These are phyloP conservation scores for Verticillium dahliae DNA, from an alignment of 2,329 filamentous ascomycete species.

Conservation along the genomic window DNA sequence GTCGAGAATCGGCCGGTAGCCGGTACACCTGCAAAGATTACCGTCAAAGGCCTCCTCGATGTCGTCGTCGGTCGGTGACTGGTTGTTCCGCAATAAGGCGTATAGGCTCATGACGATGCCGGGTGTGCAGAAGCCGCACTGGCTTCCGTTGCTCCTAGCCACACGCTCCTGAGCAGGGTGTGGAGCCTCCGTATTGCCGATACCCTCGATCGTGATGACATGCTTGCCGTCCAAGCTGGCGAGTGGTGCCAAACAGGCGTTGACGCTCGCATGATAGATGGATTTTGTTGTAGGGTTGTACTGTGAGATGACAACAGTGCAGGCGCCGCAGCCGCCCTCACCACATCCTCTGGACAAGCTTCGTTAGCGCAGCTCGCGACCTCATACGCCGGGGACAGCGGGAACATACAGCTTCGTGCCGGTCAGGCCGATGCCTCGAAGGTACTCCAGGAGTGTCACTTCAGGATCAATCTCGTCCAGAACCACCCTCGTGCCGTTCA, in stretches of 20 bases:
- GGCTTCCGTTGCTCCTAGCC: conserved; percentile 84
- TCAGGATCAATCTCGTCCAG: conserved; percentile 87
- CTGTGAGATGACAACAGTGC: conserved; percentile 91
- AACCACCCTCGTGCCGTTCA: conserved; percentile 86
- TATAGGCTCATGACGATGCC: conserved; percentile 98
- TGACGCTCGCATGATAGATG: conserved; percentile 94
- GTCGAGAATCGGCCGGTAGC: conserved; percentile 89
- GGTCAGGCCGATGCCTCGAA: conserved; percentile 86
- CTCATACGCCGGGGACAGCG: not conserved
- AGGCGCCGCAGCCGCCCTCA: conserved; percentile 94
- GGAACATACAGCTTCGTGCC: conserved; percentile 71
- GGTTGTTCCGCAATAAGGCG: conserved; percentile 80
- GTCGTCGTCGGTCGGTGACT: conserved; percentile 69
- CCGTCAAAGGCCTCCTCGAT: conserved; percentile 97
- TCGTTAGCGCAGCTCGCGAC: not conserved
- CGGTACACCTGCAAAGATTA: conserved; percentile 91
- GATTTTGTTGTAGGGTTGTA: conserved; percentile 86
- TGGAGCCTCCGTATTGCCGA: conserved; percentile 78
- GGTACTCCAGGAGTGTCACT: conserved; percentile 84
- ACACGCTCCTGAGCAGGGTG: conserved; percentile 90
- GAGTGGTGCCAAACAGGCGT: conserved; percentile 88
- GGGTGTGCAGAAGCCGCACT: conserved; percentile 92
- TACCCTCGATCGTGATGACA: conserved; percentile 95
- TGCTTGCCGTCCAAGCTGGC: conserved; percentile 95
- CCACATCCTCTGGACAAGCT: conserved; percentile 62